Evolutionary conservation across 2,329 filamentous ascomycete genomes (phyloP).

Genomic region (Monosporascus ibericus): DNA sequence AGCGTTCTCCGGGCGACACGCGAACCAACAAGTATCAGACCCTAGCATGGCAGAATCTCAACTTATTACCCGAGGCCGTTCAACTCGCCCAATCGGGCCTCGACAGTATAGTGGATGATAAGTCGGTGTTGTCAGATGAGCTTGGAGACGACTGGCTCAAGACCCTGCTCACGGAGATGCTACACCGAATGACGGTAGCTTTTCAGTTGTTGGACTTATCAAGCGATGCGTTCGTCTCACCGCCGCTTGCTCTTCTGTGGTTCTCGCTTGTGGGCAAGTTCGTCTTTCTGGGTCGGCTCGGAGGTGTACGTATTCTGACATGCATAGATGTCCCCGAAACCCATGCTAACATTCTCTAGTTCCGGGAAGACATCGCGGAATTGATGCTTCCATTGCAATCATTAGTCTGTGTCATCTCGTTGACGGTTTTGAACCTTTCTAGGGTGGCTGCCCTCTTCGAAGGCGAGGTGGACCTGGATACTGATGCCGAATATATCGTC

Average conservation of each 20-base stretch:
- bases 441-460: constrained; percentile 51
- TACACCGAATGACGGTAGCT: constrained; percentile 67
- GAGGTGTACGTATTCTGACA: constrained; percentile 39
- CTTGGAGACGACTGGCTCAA: constrained; percentile 21
- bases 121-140: constrained; percentile 24
- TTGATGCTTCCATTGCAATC: constrained; percentile 61
- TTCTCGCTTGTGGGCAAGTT: constrained; percentile 65
- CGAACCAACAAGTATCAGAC: constrained; percentile 34
- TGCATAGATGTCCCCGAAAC: not conserved
- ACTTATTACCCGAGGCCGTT: constrained; percentile 42
- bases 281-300: constrained; percentile 62
- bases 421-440: constrained; percentile 64
- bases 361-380: constrained; percentile 25
- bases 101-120: constrained; percentile 43
- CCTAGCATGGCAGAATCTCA: constrained; percentile 43
- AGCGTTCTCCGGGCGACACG: constrained; percentile 19
- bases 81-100: constrained; percentile 42
- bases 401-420: constrained; percentile 62
- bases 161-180: constrained; percentile 52
- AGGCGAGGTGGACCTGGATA: constrained; percentile 39
- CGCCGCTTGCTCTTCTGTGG: constrained; percentile 61
- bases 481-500: constrained; percentile 54
- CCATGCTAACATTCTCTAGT: constrained; percentile 31
- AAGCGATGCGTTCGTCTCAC: constrained; percentile 47
- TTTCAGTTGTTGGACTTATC: constrained; percentile 63